Percentiles rank a stretch among this genome's conserved stretches.
Evolutionary conservation across 495 filamentous ascomycete genomes (phyloP).

Genomic region (Astrocystis sublimbata): DNA sequence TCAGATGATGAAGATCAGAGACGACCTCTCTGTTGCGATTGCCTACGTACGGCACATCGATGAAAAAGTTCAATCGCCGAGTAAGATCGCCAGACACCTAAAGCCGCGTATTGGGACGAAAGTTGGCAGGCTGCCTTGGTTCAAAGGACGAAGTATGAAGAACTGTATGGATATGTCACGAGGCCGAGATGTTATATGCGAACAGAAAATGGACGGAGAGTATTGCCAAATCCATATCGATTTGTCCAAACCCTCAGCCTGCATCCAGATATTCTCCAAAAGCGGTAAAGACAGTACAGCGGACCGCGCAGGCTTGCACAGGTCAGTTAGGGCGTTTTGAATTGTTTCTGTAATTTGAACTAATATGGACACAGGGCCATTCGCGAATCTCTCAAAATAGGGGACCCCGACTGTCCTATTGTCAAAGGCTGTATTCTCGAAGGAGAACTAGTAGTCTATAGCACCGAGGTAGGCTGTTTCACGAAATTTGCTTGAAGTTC

Average conservation of each 20-base stretch:
- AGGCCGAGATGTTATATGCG: slow-evolving; percentile 65
- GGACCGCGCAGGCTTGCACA: slow-evolving; percentile 64
- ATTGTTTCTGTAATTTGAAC: slow-evolving; percentile 16
- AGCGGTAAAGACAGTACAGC: slow-evolving; percentile 83
- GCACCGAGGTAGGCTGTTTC: slow-evolving; percentile 49
- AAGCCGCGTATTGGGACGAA: slow-evolving; percentile 69
- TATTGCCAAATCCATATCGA: slow-evolving; percentile 88
- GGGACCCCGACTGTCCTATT: slow-evolving; percentile 56
- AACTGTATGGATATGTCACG: slow-evolving; percentile 66
- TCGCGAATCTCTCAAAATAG: slow-evolving; percentile 59
- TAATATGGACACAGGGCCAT: slow-evolving; percentile 43
- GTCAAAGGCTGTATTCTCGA: slow-evolving; percentile 70
- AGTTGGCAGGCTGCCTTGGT: slow-evolving; percentile 68
- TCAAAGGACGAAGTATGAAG: slow-evolving; percentile 75
- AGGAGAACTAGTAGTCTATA: slow-evolving; percentile 79
- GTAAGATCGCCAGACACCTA: slow-evolving; percentile 40
- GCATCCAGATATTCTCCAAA: slow-evolving; percentile 84
- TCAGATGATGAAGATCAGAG: slow-evolving; percentile 65
- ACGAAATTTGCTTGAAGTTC: not conserved
- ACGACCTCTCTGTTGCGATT: slow-evolving; percentile 45
- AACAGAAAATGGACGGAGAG: slow-evolving; percentile 85
- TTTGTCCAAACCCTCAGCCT: slow-evolving; percentile 49
- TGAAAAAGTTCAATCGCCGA: slow-evolving; percentile 16
- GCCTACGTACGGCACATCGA: slow-evolving; percentile 30
- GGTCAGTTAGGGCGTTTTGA: slow-evolving; percentile 35